These are phyloP conservation scores for Purpureocillium takamizusanense DNA, from an alignment of 2,329 filamentous ascomycete species.

Conservation along the genomic window DNA sequence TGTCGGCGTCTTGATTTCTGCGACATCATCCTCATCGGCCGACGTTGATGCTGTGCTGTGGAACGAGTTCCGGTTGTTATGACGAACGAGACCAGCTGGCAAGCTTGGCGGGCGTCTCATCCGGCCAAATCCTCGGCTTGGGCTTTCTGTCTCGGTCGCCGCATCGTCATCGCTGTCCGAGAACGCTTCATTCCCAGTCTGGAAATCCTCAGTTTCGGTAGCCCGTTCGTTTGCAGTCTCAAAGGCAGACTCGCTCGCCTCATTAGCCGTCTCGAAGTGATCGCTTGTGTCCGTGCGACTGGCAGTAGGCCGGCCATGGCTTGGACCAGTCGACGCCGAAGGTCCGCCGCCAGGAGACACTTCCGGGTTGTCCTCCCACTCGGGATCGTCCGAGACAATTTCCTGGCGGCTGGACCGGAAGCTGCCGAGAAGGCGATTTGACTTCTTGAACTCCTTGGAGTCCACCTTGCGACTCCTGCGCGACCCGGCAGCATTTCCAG, in stretches of 20 bases:
- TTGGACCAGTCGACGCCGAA: constrained; percentile 12
- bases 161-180: constrained; percentile 70
- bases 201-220: constrained; percentile 91
- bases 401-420: constrained; percentile 68
- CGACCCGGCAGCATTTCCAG: constrained; percentile 31
- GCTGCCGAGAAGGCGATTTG: constrained; percentile 66
- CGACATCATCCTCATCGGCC: constrained; percentile 57
- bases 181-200: constrained; percentile 78
- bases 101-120: constrained; percentile 33
- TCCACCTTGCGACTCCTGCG: constrained; percentile 56
- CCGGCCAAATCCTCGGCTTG: constrained; percentile 31
- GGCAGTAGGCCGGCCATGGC: constrained; percentile 6
- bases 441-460: constrained; percentile 69
- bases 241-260: constrained; percentile 58
- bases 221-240: constrained; percentile 67
- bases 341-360: constrained; percentile 14
- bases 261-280: constrained; percentile 73
- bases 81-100: constrained; percentile 25
- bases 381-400: constrained; percentile 67
- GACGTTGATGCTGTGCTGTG: constrained; percentile 86
- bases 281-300: constrained; percentile 47
- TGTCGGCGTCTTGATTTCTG: constrained; percentile 52
- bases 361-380: constrained; percentile 74
- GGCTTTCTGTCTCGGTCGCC: constrained; percentile 83
- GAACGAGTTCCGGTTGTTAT: constrained; percentile 57